Evolutionary conservation across 108 stramenopile genomes (phyloP).

Genomic region (Skeletonema grethae): DNA sequence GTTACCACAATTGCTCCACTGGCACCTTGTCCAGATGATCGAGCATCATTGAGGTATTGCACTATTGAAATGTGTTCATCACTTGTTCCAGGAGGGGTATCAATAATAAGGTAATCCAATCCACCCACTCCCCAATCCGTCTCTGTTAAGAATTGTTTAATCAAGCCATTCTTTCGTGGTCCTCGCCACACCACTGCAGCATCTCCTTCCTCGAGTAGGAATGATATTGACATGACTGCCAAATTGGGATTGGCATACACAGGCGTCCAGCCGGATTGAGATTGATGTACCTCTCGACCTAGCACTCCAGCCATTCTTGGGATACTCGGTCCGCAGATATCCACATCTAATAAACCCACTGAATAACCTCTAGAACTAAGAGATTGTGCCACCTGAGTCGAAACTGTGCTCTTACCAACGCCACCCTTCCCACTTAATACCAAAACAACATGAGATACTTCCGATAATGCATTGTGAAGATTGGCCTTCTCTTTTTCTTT

Average conservation of each 20-base stretch:
- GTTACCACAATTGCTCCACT: conserved; percentile 95
- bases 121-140: conserved; percentile 89
- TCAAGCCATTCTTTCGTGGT: conserved; percentile 98
- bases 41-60: conserved; percentile 91
- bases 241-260: conserved; percentile 93
- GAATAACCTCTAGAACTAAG: conserved; percentile 87
- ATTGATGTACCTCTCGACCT: conserved; percentile 76
- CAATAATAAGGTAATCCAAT: conserved; percentile 96
- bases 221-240: conserved; percentile 97
- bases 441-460: conserved; percentile 92
- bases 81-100: conserved; percentile 99
- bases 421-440: conserved; percentile 99
- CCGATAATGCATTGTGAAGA: conserved; percentile 70
- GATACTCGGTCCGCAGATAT: conserved; percentile 97
- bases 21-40: conserved; percentile 39
- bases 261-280: conserved; percentile 96
- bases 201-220: conserved; percentile 92
- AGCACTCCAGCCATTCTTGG: conserved; percentile 89
- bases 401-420: conserved; percentile 96
- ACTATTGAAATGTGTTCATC: conserved; percentile 99
- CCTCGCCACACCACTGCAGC: conserved; percentile 99
- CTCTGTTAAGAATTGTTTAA: conserved; percentile 98
- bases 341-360: conserved; percentile 97
- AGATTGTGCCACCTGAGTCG: conserved; percentile 93
- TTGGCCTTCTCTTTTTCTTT: conserved; percentile 51